phyloP scores from a whole-genome alignment of 805 yeast genomes.

The Teunomyces atbi region DNA sequence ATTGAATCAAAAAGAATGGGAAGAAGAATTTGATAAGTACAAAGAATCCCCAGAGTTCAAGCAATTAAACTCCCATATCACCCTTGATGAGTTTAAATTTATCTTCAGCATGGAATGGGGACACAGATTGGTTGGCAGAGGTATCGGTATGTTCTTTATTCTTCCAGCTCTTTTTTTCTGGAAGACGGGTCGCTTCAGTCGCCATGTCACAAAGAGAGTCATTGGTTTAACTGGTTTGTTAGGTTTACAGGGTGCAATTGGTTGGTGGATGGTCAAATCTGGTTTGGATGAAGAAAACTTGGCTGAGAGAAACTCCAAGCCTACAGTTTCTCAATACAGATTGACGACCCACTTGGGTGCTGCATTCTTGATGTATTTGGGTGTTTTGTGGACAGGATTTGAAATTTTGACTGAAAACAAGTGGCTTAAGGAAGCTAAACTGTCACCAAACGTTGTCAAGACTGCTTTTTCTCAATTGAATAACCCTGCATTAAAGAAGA shows the following conservation, averaged over 20 bases:
- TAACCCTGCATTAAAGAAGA: slow-evolving; percentile 55
- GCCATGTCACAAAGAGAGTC: slow-evolving; percentile 64
- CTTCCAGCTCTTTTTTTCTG: slow-evolving; percentile 85
- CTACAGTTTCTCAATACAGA: slow-evolving; percentile 96
- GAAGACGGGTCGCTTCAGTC: slow-evolving; percentile 59
- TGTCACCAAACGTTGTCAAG: slow-evolving; percentile 56
- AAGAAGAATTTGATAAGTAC: slow-evolving; percentile 76
- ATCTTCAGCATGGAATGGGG: slow-evolving; percentile 98
- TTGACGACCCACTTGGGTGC: slow-evolving; percentile 92
- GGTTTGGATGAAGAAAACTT: slow-evolving; percentile 83
- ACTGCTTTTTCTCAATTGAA: slow-evolving; percentile 56
- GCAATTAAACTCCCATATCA: slow-evolving; percentile 83
- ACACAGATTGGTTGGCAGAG: slow-evolving; percentile 88
- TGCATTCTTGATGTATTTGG: slow-evolving; percentile 82
- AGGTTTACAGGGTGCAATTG: slow-evolving; percentile 93
- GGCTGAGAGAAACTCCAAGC: slow-evolving; percentile 79
- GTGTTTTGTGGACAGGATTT: slow-evolving; percentile 88
- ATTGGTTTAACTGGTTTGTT: slow-evolving; percentile 71
- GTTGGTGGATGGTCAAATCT: slow-evolving; percentile 99
- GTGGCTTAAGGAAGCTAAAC: slow-evolving; percentile 47
- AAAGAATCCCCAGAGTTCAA: slow-evolving; percentile 87
- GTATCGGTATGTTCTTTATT: slow-evolving; percentile 80
- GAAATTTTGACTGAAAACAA: slow-evolving; percentile 73
- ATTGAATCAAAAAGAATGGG: slow-evolving; percentile 76
- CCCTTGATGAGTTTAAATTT: slow-evolving; percentile 89